Conservation (phyloP, 1,139 yeast genomes). For the Debaryomyces fabryi region DNA sequence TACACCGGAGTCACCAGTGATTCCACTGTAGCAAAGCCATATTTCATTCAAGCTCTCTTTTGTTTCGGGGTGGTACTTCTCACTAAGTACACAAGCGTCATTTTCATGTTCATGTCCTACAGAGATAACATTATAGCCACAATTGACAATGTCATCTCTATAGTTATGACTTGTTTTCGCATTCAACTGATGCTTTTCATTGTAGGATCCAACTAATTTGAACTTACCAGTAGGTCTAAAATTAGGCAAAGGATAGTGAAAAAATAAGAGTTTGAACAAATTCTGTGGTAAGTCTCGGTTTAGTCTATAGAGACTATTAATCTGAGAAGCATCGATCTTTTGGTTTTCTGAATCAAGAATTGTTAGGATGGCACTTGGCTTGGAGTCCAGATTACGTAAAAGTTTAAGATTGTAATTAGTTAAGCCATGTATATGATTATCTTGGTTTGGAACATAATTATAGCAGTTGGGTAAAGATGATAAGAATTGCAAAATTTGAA, state of each 20-base stretch:
- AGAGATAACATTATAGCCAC: conserved; percentile 47
- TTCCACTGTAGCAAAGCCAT: conserved; percentile 46
- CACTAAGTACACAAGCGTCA: conserved; percentile 50
- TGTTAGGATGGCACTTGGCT: conserved; percentile 31
- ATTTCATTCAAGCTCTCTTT: conserved; percentile 19
- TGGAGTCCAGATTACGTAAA: conserved; percentile 12
- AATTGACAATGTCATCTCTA: conserved; percentile 38
- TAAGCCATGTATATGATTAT: conserved; percentile 29
- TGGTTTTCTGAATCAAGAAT: conserved; percentile 38
- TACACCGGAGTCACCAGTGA: conserved; percentile 42
- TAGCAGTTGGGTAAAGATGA: conserved; percentile 43
- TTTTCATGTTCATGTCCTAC: conserved; percentile 62
- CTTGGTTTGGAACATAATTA: conserved; percentile 23
- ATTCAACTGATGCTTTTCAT: conserved; percentile 45
- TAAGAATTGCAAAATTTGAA: conserved; percentile 22
- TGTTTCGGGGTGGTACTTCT: conserved; percentile 10
- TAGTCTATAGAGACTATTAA: conserved; percentile 29
- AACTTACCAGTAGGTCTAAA: conserved; percentile 53
- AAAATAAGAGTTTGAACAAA: conserved; percentile 42
- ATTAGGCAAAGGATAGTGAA: conserved; percentile 55
- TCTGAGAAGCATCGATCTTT: conserved; percentile 34
- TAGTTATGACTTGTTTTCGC: conserved; percentile 37
- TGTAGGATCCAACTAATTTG: conserved; percentile 51
- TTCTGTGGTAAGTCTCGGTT: conserved; percentile 16
- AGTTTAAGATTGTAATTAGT: conserved; percentile 39